phyloP scores from a whole-genome alignment of 257 asterid species.

The Parsonsia alboflavescens region DNA sequence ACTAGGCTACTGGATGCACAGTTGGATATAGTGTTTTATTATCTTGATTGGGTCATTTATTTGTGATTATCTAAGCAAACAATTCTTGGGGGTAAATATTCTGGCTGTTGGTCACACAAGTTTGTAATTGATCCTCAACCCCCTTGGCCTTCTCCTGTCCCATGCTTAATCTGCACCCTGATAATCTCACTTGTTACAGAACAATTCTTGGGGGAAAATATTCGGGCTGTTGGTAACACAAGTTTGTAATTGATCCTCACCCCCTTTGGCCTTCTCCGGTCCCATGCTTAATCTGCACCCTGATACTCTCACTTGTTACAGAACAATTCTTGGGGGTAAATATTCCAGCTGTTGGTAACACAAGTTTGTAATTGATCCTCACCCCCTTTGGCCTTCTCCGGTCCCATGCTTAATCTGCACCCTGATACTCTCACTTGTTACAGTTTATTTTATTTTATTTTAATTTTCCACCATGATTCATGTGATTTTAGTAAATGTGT shows the following conservation, averaged over 20 bases:
- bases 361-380: not conserved
- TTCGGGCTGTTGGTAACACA: not conserved
- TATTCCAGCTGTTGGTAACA: not conserved
- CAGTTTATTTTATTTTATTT: not conserved
- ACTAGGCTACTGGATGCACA: not conserved
- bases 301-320: not conserved
- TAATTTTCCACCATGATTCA: not conserved
- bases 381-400: not conserved
- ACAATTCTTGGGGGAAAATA: not conserved
- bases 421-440: not conserved
- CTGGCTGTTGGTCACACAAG: not conserved
- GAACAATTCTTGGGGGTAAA: not conserved
- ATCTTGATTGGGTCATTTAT: not conserved
- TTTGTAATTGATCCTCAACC: not conserved
- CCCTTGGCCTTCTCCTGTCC: not conserved
- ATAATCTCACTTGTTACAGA: not conserved
- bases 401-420: not conserved
- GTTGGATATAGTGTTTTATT: not conserved
- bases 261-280: not conserved
- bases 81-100: not conserved
- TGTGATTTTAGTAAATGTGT: slow-evolving; percentile 5
- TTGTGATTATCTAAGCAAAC: not conserved
- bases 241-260: not conserved
- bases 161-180: not conserved
- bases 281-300: not conserved